Percentiles rank a stretch among this genome's conserved stretches.
Conservation (phyloP, 768 basidiomycete species). For the Cantharellus cinnabarinus region DNA sequence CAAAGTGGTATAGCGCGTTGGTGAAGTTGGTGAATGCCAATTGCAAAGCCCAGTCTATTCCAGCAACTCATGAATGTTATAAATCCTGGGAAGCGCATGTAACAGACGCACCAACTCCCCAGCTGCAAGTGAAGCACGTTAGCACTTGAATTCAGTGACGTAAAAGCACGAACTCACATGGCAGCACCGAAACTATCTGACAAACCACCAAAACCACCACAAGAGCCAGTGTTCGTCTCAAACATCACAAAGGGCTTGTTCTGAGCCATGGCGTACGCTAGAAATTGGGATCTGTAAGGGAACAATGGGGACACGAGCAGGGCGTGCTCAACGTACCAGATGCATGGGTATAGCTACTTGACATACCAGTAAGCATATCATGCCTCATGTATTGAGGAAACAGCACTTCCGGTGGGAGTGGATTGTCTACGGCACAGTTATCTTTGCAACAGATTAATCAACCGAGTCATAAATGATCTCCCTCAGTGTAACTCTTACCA, state of each 20-base stretch:
- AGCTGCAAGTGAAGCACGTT: background rate
- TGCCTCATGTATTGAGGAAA: background rate
- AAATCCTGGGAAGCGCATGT: background rate
- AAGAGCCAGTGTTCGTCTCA: constrained; percentile 40
- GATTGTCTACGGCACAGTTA: background rate
- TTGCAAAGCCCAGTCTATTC: constrained; percentile 25
- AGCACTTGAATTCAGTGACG: background rate
- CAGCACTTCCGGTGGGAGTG: background rate
- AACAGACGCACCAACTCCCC: background rate
- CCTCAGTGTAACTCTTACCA: background rate
- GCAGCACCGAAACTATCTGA: constrained; percentile 30
- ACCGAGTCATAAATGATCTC: no score
- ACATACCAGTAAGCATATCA: background rate
- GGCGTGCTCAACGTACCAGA: background rate
- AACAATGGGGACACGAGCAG: background rate
- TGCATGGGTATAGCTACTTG: background rate
- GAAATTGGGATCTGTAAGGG: background rate
- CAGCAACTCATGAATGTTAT: background rate
- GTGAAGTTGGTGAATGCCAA: constrained; percentile 32
- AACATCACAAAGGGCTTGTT: constrained; percentile 37
- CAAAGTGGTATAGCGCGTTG: constrained; percentile 26
- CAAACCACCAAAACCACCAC: constrained; percentile 36
- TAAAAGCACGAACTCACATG: constrained; percentile 21
- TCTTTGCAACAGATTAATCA: background rate
- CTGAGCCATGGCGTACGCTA: constrained; percentile 18